These are phyloP conservation scores for Globisporangium cederbergense DNA, from an alignment of 352 stramenopile genomes.

Conservation along the genomic window DNA sequence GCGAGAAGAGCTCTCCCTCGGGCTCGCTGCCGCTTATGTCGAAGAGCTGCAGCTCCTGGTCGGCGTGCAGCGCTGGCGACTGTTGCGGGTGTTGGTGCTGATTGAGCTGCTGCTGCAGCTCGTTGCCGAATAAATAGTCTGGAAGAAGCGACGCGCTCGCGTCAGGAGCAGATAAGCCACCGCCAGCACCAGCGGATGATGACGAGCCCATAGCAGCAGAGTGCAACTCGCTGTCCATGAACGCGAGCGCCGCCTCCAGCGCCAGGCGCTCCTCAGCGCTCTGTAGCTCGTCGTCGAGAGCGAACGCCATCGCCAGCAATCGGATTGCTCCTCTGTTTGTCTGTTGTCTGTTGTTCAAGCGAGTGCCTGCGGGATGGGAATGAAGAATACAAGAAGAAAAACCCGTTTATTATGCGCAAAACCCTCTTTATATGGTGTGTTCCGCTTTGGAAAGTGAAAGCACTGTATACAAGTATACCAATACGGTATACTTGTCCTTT, in stretches of 20 bases:
- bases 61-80: background rate
- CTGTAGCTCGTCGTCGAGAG: conserved; percentile 1
- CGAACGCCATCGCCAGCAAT: conserved; percentile 1
- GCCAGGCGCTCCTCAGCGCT: conserved; percentile 9
- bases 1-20: background rate
- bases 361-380: too few species aligned
- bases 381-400: too few species aligned
- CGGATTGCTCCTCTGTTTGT: too few species aligned
- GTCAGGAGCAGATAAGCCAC: background rate
- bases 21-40: background rate
- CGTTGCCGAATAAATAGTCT: conserved; percentile 1
- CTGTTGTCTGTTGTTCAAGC: too few species aligned
- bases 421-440: too few species aligned
- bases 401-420: too few species aligned
- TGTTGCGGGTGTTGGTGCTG: background rate
- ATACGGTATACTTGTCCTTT: too few species aligned
- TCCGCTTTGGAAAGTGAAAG: too few species aligned
- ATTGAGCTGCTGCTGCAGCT: background rate
- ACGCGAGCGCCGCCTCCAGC: conserved; percentile 9
- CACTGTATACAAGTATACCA: too few species aligned
- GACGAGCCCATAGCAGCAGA: background rate
- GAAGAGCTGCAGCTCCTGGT: conserved; percentile 4
- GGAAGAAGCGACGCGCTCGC: background rate
- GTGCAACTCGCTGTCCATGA: conserved; percentile 1
- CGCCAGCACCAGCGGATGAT: conserved; percentile 1